A percentile compares a stretch with the other conserved stretches of the same genome.
These are phyloP conservation scores for Miscanthus sacchariflorus DNA, from an alignment of 202 grass and related monocot genomes.

Conservation along the genomic window DNA sequence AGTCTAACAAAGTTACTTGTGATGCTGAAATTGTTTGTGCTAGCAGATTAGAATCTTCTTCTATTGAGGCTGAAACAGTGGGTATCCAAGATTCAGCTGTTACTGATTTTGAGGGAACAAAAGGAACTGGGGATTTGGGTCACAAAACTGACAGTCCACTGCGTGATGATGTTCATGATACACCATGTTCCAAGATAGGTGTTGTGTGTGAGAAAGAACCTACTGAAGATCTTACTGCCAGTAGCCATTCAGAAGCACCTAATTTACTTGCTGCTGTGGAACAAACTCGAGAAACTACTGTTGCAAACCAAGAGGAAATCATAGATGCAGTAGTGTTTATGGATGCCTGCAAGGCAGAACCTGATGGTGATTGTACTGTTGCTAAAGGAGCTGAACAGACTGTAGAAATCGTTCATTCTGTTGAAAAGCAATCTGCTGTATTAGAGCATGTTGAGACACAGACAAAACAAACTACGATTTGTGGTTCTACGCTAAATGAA, in stretches of 20 bases:
- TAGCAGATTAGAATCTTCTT: conserved; percentile 29
- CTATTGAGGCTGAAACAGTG: conserved; percentile 34
- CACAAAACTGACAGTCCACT: not conserved
- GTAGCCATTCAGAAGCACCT: conserved; percentile 26
- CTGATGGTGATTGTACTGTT: conserved; percentile 11
- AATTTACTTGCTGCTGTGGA: conserved; percentile 29
- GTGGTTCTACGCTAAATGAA: conserved; percentile 34
- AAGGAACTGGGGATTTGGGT: conserved; percentile 16
- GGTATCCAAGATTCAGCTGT: not conserved
- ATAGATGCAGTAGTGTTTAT: not conserved
- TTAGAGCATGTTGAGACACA: conserved; percentile 9
- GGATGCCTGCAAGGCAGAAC: conserved; percentile 1
- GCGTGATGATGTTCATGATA: conserved; percentile 9
- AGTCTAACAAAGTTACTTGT: conserved; percentile 25
- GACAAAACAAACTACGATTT: conserved; percentile 10
- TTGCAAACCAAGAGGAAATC: conserved; percentile 18
- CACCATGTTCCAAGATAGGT: not conserved
- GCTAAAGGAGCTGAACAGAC: conserved; percentile 18
- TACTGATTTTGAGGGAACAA: conserved; percentile 11
- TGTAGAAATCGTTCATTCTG: conserved; percentile 21
- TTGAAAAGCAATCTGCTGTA: conserved; percentile 15
- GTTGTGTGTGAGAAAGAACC: conserved; percentile 17
- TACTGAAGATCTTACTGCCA: conserved; percentile 6
- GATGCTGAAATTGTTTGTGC: conserved; percentile 24
- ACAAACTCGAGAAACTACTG: conserved; percentile 29